Conservation (phyloP, 2,329 filamentous ascomycete genomes). For the Pseudogymnoascus sp. region DNA sequence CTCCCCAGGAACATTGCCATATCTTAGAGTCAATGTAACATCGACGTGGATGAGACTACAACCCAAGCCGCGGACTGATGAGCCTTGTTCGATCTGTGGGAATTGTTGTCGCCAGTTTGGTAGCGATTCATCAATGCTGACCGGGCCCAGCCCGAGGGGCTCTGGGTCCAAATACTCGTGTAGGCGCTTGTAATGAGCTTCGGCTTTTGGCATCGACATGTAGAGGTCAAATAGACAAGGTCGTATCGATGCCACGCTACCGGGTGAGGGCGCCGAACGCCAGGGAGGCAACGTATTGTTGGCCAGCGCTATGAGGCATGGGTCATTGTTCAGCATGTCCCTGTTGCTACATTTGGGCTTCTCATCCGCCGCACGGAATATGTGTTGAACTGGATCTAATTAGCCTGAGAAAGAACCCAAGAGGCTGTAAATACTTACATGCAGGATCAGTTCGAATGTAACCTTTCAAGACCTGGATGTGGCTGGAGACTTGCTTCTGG, state of each 20-base stretch:
- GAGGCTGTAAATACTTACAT: slow-evolving; percentile 41
- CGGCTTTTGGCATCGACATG: slow-evolving; percentile 52
- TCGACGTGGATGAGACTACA: slow-evolving; percentile 57
- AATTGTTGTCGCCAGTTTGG: slow-evolving; percentile 52
- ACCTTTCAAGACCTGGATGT: slow-evolving; percentile 63
- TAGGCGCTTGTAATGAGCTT: slow-evolving; percentile 43
- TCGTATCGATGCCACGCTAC: slow-evolving; percentile 24
- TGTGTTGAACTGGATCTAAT: slow-evolving; percentile 12
- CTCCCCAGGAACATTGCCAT: slow-evolving; percentile 49
- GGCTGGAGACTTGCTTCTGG: slow-evolving; percentile 60
- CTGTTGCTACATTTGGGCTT: slow-evolving; percentile 46
- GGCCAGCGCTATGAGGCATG: slow-evolving; percentile 53
- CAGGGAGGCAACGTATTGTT: slow-evolving; percentile 49
- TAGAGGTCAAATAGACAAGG: slow-evolving; percentile 37
- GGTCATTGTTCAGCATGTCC: slow-evolving; percentile 57
- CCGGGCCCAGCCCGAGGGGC: background rate
- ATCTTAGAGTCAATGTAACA: slow-evolving; percentile 50
- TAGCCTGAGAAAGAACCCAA: background rate
- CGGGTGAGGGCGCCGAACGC: slow-evolving; percentile 41
- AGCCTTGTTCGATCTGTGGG: slow-evolving; percentile 45
- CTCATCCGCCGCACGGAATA: slow-evolving; percentile 42
- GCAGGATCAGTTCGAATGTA: slow-evolving; percentile 56
- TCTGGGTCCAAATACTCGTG: background rate
- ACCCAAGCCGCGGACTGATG: slow-evolving; percentile 42
- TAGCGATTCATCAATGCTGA: slow-evolving; percentile 36